phyloP scores from a whole-genome alignment of 306 rosid species.

The Mucuna pruriens region DNA sequence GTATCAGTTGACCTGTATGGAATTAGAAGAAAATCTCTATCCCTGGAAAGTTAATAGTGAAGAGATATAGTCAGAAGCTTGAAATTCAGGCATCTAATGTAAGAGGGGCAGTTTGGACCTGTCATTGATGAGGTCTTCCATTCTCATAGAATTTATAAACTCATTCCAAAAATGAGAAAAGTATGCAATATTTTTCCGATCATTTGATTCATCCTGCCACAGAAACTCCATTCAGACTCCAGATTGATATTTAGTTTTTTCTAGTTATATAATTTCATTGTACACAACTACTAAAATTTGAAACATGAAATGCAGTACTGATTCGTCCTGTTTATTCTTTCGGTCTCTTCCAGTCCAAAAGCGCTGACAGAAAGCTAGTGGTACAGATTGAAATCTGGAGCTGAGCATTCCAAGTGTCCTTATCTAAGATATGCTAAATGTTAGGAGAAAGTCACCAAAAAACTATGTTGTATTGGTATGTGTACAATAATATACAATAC shows the following conservation, averaged over 20 bases:
- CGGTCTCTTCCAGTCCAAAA: conserved; percentile 64
- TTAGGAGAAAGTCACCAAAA: conserved; percentile 34
- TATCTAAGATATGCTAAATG: conserved; percentile 64
- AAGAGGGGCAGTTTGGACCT: conserved; percentile 55
- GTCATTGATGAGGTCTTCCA: conserved; percentile 92
- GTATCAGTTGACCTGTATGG: conserved; percentile 66
- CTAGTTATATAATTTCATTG: conserved; percentile 15
- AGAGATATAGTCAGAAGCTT: conserved; percentile 47
- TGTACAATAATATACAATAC: not conserved
- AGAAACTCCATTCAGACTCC: conserved; percentile 26
- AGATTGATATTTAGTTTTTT: not conserved
- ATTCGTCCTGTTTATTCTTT: conserved; percentile 31
- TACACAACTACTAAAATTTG: conserved; percentile 39
- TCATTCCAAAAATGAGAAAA: conserved; percentile 94
- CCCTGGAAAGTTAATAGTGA: conserved; percentile 57
- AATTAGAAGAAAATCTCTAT: conserved; percentile 86
- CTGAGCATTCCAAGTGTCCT: conserved; percentile 99
- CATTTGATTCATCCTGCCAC: conserved; percentile 61
- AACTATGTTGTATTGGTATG: not conserved
- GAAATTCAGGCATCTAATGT: conserved; percentile 22
- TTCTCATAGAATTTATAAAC: conserved; percentile 80
- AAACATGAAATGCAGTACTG: conserved; percentile 47
- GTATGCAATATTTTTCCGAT: conserved; percentile 66
- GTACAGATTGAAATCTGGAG: conserved; percentile 82
- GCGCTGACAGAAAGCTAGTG: conserved; percentile 69